Base-by-base conservation (phyloP, 352 stramenopile species). In the Globisporangium iwayamae region DNA sequence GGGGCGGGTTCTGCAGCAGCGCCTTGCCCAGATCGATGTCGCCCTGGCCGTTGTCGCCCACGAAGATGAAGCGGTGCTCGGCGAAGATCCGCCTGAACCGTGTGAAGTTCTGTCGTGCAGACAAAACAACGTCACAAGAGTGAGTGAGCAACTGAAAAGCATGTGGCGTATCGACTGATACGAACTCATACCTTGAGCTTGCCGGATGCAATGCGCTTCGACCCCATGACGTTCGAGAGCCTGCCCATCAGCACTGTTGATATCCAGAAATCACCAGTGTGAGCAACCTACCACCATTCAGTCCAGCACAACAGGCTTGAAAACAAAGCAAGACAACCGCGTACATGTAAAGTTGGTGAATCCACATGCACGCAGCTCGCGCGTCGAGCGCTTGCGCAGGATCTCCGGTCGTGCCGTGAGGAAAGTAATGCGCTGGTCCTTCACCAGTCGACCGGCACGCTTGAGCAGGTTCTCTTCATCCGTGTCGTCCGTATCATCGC, bases 1-100 rank as follows among this genome's bases (percentile, higher is more conserved):
- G 64, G 9, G 78, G 60, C 1, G 82, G 79, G 16, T 83, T 65
- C 45, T 65, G 67, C 38, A 93, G 64, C 56, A 93, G 65, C 46
- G 79, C 70, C 68, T 90, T 92, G 71, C 85, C 85, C 25, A 93
- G 62, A 43, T 92, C 83, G 34, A 93, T 93, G 62, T 93, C 85
- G 16, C 85, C 83, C 56, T 93, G 85, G 4, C 85, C 85, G 41
- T 93, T 93, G 65, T 93, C 85, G 4, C 85, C 85, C 32, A 93
- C 83, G 43, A 93, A 93, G 22, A 93, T 73, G 56, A 92, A 93
- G 18, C 71, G 81, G 38, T 89, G 74, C 58, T 93, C 85, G 38
- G 79, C 61, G 56, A 93, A 93, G 13, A 93, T 60, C 14, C 80
- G 79, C 34, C 81, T 83, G 61, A 89, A 91, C 11, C 78, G 78